A percentile compares a stretch with the other conserved stretches of the same genome.
Conservation (phyloP, 202 grass and related monocot genomes). For the Musa balbisiana region DNA sequence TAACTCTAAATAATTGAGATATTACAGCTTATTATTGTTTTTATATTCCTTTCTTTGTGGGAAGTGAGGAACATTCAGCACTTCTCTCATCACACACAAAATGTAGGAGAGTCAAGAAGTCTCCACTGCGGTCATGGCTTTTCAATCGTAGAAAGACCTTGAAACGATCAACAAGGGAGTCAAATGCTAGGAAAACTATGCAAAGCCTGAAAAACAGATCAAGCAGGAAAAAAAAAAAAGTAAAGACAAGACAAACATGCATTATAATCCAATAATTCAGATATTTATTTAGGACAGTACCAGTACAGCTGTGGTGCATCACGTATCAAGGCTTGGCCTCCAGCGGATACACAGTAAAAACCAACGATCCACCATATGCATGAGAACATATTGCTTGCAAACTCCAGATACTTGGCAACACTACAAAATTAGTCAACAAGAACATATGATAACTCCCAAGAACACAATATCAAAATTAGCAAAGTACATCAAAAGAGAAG, state of each 20-base stretch:
- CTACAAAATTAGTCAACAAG: neutral
- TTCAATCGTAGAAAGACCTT: too few relatives aligned
- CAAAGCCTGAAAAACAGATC: conserved; percentile 1
- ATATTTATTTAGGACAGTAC: neutral
- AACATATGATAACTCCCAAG: too few relatives aligned
- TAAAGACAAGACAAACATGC: neutral
- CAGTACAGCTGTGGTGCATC: conserved; percentile 11
- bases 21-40: too few relatives aligned
- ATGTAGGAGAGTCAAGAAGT: too few relatives aligned
- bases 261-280: neutral
- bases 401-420: neutral
- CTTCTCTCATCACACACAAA: too few relatives aligned
- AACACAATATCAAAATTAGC: neutral
- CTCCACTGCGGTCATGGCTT: too few relatives aligned
- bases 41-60: too few relatives aligned
- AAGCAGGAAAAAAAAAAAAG: neutral
- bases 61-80: too few relatives aligned
- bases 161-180: neutral
- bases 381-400: conserved; percentile 12
- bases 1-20: too few relatives aligned
- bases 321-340: neutral
- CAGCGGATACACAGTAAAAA: conserved; percentile 5
- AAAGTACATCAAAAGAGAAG: neutral
- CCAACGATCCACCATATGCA: conserved; percentile 9
- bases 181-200: conserved; percentile 11